These are phyloP conservation scores for Glaciozyma antarctica DNA, from an alignment of 768 basidiomycete genomes.

Conservation along the genomic window DNA sequence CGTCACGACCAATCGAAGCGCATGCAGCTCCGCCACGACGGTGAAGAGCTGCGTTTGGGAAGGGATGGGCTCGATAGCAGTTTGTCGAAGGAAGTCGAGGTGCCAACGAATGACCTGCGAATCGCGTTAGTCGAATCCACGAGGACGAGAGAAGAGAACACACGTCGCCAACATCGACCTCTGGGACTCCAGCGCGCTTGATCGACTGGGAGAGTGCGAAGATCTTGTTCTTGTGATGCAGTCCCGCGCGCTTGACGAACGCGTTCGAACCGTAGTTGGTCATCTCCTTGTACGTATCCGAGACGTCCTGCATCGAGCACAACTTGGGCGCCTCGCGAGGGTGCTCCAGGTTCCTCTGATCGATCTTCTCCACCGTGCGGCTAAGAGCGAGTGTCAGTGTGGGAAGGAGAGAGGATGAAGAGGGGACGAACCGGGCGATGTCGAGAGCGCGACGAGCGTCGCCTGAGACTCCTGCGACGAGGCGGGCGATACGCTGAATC, in stretches of 20 bases:
- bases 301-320: slow-evolving; percentile 34
- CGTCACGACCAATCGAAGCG: slow-evolving; percentile 27
- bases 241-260: slow-evolving; percentile 28
- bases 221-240: slow-evolving; percentile 35
- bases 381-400: slow-evolving; percentile 1
- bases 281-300: slow-evolving; percentile 35
- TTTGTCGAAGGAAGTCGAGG: slow-evolving; percentile 32
- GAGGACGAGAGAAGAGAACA: neutral
- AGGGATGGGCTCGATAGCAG: slow-evolving; percentile 15
- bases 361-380: slow-evolving; percentile 26
- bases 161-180: slow-evolving; percentile 36
- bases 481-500: slow-evolving; percentile 73
- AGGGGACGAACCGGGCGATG: slow-evolving; percentile 62
- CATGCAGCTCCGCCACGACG: slow-evolving; percentile 29
- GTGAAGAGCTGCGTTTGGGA: slow-evolving; percentile 27
- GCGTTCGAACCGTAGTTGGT: slow-evolving; percentile 30
- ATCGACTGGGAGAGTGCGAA: slow-evolving; percentile 33
- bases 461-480: slow-evolving; percentile 72
- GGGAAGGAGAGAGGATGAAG: neutral
- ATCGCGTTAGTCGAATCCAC: neutral
- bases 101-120: slow-evolving; percentile 33
- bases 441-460: slow-evolving; percentile 90
- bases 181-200: slow-evolving; percentile 31
- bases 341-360: neutral
- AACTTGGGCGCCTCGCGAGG: neutral